Evolutionary conservation across 345 rosid species (phyloP).

Genomic region (Boechera retrofracta): DNA sequence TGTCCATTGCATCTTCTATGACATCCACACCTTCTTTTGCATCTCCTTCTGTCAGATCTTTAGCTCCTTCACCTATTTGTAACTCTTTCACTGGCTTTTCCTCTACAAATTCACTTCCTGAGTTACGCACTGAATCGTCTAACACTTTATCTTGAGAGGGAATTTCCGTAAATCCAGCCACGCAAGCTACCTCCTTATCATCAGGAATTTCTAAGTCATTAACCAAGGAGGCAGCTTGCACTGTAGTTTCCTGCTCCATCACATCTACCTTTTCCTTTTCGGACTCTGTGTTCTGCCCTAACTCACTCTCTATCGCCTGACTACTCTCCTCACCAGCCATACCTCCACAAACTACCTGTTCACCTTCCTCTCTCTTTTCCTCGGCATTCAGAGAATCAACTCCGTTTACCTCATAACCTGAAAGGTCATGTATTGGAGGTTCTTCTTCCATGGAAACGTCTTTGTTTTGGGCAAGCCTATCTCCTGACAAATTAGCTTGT

Average conservation of each 20-base stretch:
- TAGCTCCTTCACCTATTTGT: conserved; percentile 29
- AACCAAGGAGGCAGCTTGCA: conserved; percentile 36
- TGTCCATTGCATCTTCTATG: conserved; percentile 27
- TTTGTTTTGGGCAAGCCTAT: conserved; percentile 24
- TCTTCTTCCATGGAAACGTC: conserved; percentile 35
- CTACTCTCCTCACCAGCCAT: conserved; percentile 28
- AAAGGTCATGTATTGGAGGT: not conserved
- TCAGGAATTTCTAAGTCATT: conserved; percentile 39
- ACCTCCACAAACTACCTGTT: conserved; percentile 14
- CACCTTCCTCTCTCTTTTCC: conserved; percentile 32
- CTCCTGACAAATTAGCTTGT: not conserved
- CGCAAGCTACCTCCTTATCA: conserved; percentile 38
- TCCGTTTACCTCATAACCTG: conserved; percentile 23
- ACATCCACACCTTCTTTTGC: conserved; percentile 28
- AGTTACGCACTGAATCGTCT: conserved; percentile 24
- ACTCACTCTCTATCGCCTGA: conserved; percentile 23
- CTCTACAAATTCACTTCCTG: conserved; percentile 23
- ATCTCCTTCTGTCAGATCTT: conserved; percentile 29
- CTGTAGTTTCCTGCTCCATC: conserved; percentile 38
- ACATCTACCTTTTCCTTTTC: conserved; percentile 17
- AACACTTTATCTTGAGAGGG: conserved; percentile 26
- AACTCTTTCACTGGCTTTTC: conserved; percentile 25
- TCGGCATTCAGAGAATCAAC: conserved; percentile 2
- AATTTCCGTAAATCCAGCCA: conserved; percentile 41
- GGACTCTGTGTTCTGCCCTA: conserved; percentile 23